Evolutionary conservation across 495 filamentous ascomycete genomes (phyloP), one percentile per base, ranked within the genome.

Genomic region (Sordaria brevicollis): DNA sequence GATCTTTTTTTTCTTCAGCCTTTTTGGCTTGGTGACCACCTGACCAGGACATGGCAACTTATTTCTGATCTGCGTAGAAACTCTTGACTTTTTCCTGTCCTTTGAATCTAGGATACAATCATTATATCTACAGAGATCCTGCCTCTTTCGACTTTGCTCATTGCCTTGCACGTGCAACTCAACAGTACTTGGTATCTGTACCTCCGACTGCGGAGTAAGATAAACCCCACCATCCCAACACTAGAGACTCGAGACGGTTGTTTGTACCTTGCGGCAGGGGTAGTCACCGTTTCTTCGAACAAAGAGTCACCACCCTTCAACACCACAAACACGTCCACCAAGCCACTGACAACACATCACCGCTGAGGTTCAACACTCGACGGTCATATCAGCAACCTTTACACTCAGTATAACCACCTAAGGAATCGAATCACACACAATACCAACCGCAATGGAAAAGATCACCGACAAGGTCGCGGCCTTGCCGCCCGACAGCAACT

Each of bases 401-500:
- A 31, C 31, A 57, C 49, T 0, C 25, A 57, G 11, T 13, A 29
- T 57, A 57, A 7, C 49, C 13, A 11, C 13, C 6, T 15, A 31
- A 21, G 7, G 25, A 57, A 57, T 13, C 25, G 5, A 62, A 31
- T 3, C 21, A 62, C 35, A 10, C 33, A 25, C 57, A 5, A 21
- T 65, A 54, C 38, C 38, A 15, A 70, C 71, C 74, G 69, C 71
- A 36, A 94, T 94, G 91, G 90, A 95, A 81, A 97, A 93, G 81
- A 93, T 99, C 77, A 97, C 93, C 68, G 91, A 96, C 84, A 98
- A 98, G 86, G 93, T 98, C 76, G 91, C 92, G 80, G 92, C 93
- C 71, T 81, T 99, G 81, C 91, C 92, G 77, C 86, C 89, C 39
- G 88, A 91, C 79, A 86, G 86, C 67, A 88, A 88, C 75, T 99